These are phyloP conservation scores for Aspergillus glaucus DNA, from an alignment of 2,329 filamentous ascomycete species.

Conservation along the genomic window DNA sequence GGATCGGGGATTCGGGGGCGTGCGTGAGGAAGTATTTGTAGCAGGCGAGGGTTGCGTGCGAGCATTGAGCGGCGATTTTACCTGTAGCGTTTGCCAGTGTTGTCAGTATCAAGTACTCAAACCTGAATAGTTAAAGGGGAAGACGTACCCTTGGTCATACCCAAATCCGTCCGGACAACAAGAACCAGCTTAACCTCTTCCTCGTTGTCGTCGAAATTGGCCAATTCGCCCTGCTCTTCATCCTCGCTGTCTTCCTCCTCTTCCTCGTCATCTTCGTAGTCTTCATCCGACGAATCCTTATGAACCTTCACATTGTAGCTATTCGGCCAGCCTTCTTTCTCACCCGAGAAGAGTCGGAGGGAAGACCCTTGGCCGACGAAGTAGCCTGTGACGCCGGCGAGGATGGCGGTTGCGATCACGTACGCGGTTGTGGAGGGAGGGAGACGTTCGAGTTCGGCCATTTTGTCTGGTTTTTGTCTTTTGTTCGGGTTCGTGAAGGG, in stretches of 20 bases:
- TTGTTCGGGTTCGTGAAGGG: not conserved
- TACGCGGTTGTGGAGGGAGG: conserved; percentile 54
- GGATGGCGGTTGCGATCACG: conserved; percentile 65
- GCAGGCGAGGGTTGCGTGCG: conserved; percentile 93
- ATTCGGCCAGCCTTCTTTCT: conserved; percentile 44
- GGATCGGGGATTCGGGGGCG: conserved; percentile 52
- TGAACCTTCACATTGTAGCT: conserved; percentile 49
- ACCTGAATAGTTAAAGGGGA: conserved; percentile 5
- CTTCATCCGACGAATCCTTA: conserved; percentile 37
- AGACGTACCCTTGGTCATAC: conserved; percentile 86
- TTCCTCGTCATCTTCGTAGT: conserved; percentile 33
- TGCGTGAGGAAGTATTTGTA: conserved; percentile 71
- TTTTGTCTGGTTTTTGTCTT: conserved; percentile 9
- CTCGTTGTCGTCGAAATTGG: conserved; percentile 44
- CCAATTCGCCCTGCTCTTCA: conserved; percentile 49
- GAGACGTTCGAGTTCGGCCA: conserved; percentile 33
- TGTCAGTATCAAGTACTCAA: not conserved
- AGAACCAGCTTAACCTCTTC: conserved; percentile 95
- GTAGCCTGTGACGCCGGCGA: conserved; percentile 71
- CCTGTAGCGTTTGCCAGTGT: conserved; percentile 46
- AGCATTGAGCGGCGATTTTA: conserved; percentile 94
- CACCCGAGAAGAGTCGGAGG: conserved; percentile 62
- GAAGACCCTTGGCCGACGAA: conserved; percentile 59
- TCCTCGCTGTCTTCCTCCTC: conserved; percentile 64
- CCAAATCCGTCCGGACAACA: conserved; percentile 86